phyloP scores from a whole-genome alignment of 2,329 filamentous ascomycete genomes.

The Aspergillus arachidicola region DNA sequence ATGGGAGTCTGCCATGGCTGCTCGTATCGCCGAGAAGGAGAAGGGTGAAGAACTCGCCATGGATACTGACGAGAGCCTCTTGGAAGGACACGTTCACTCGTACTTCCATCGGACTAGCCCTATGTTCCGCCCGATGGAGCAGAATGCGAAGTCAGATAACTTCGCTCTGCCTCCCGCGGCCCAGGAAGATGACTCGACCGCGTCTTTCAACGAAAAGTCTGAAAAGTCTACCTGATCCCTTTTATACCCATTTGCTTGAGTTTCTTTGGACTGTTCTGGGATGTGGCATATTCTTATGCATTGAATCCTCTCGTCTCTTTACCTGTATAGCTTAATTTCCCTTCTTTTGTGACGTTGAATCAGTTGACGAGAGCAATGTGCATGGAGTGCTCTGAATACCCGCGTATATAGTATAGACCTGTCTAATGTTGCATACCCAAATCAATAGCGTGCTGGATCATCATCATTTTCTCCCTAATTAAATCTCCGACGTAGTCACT shows the following conservation, averaged over 20 bases:
- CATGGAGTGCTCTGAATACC: neutral
- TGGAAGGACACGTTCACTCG: slow-evolving; percentile 52
- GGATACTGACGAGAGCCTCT: slow-evolving; percentile 50
- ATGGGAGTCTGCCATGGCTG: slow-evolving; percentile 54
- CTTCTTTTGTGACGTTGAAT: neutral
- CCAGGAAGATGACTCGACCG: slow-evolving; percentile 26
- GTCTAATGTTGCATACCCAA: slow-evolving; percentile 1
- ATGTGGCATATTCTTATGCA: slow-evolving; percentile 7
- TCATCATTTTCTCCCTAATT: neutral
- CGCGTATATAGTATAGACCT: neutral
- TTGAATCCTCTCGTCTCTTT: slow-evolving; percentile 13
- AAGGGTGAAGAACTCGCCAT: slow-evolving; percentile 31
- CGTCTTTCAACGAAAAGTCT: slow-evolving; percentile 28
- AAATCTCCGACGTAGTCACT: neutral
- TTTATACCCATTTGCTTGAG: slow-evolving; percentile 16
- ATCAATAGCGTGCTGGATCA: neutral
- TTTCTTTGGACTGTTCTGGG: slow-evolving; percentile 9
- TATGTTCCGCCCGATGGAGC: slow-evolving; percentile 45
- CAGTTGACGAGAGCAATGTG: neutral
- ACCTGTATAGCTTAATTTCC: slow-evolving; percentile 1
- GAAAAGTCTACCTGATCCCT: slow-evolving; percentile 14
- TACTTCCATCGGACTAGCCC: slow-evolving; percentile 58
- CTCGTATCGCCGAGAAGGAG: slow-evolving; percentile 55
- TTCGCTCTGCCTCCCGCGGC: slow-evolving; percentile 40
- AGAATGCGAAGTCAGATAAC: slow-evolving; percentile 33